A percentile compares a stretch with the other conserved stretches of the same genome.
Evolutionary conservation across 2,329 filamentous ascomycete species (phyloP).

Genomic region (Alternaria sp.): DNA sequence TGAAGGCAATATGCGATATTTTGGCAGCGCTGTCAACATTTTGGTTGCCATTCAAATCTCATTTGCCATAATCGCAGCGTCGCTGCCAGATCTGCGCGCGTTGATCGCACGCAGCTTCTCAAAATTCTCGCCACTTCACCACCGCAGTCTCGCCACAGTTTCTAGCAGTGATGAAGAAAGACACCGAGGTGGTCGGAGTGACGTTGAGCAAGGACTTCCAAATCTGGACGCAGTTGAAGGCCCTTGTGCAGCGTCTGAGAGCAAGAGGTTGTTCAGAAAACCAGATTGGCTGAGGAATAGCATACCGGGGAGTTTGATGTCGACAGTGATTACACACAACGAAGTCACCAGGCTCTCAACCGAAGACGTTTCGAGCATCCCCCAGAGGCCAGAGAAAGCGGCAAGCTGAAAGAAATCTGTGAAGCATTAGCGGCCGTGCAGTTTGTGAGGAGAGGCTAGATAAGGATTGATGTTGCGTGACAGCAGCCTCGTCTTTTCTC

Average conservation of each 20-base stretch:
- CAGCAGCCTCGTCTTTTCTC: not conserved
- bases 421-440: not conserved
- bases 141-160: slow-evolving; percentile 28
- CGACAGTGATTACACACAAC: slow-evolving; percentile 24
- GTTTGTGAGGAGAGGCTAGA: not conserved
- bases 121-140: slow-evolving; percentile 35
- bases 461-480: not conserved
- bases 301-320: slow-evolving; percentile 32
- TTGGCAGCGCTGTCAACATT: slow-evolving; percentile 38
- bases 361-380: not conserved
- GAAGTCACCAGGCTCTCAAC: slow-evolving; percentile 12
- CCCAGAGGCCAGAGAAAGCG: not conserved
- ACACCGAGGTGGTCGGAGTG: not conserved
- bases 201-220: slow-evolving; percentile 8
- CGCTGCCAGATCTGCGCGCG: slow-evolving; percentile 37
- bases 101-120: slow-evolving; percentile 30
- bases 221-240: not conserved
- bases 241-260: slow-evolving; percentile 4
- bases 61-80: slow-evolving; percentile 38
- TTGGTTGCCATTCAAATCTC: slow-evolving; percentile 38
- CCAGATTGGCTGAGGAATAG: slow-evolving; percentile 35
- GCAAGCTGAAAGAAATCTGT: not conserved
- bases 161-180: not conserved
- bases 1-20: slow-evolving; percentile 29
- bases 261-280: slow-evolving; percentile 18